Percentiles rank a stretch among this genome's conserved stretches.
Evolutionary conservation across 148 eudicot genomes (phyloP).

Genomic region (Amaranthus cruentus): DNA sequence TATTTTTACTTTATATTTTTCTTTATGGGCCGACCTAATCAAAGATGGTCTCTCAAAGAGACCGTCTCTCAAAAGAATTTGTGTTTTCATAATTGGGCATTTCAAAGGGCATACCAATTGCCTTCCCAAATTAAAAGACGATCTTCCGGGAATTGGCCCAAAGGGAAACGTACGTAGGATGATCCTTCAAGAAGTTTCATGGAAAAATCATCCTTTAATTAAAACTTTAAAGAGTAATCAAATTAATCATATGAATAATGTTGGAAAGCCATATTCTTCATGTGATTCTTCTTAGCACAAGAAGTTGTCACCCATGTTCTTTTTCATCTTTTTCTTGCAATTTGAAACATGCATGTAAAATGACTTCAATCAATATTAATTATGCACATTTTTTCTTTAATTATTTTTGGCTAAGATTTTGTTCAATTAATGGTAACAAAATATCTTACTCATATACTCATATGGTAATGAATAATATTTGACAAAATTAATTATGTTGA

Average conservation of each 20-base stretch:
- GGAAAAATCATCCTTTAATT: neutral
- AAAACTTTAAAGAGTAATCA: constrained; percentile 2
- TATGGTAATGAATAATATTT: too few relatives aligned
- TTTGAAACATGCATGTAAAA: constrained; percentile 12
- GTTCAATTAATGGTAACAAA: too few relatives aligned
- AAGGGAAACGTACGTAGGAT: too few relatives aligned
- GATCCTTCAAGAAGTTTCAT: neutral
- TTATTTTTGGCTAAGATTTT: neutral
- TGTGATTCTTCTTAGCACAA: constrained; percentile 11
- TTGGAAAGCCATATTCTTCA: constrained; percentile 32
- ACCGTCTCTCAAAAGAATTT: too few relatives aligned
- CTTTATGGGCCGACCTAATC: too few relatives aligned
- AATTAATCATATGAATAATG: constrained; percentile 11
- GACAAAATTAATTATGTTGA: too few relatives aligned
- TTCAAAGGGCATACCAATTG: neutral
- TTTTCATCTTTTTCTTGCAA: constrained; percentile 4
- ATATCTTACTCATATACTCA: too few relatives aligned
- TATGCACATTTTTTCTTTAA: neutral
- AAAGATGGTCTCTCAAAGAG: too few relatives aligned
- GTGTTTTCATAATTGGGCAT: too few relatives aligned
- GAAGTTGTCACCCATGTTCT: constrained; percentile 16
- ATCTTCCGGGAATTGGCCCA: neutral
- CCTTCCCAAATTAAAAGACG: neutral
- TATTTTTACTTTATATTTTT: too few relatives aligned
- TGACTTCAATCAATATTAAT: neutral